Evolutionary conservation across 2,329 filamentous ascomycete genomes (phyloP), one percentile per base, ranked within the genome.

Genomic region (Cladosporium sp.): DNA sequence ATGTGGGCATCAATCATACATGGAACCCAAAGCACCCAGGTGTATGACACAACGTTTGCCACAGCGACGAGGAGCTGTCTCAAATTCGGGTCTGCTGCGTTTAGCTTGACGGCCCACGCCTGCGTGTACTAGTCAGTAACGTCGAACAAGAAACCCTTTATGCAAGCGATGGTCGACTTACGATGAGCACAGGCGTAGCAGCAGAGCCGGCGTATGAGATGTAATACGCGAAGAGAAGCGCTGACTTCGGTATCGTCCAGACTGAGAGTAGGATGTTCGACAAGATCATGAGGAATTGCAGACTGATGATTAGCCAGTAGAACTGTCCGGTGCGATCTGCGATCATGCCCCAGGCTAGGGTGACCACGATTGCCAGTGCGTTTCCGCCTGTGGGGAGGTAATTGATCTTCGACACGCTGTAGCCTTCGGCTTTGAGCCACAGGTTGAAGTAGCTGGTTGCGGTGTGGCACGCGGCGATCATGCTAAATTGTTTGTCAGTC

Each of bases 361-460:
- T 65, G 32, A 67, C 63, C 3, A 68, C 49, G 49, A 67, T 68
- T 3, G 67, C 65, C n/a, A 66, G 63, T 5, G 67, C 63, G 10
- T 66, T 66, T 5, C 66, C 66, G 11, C 58, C 66, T 4, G 64
- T 67, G 21, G 67, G 67, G 1, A 68, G 49, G 13, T 64, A 57
- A 36, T 68, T 68, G 26, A 59, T 58, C 30, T 68, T 58, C 3
- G 65, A 63, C 25, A 68, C 67, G 54, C 62, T 67, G 65, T 67
- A 67, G 46, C 67, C 67, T 48, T 65, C 58, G 14, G 63, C 63
- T 46, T 67, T 69, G 28, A 69, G 64, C 63, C 64, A 69, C 26
- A 69, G 66, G 51, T 67, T 67, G 63, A 69, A 66, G 67, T 67
- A 66, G 30, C 62, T 64, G 21, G 65, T 66, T 46, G 65, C 65